Percentiles rank a stretch among this genome's conserved stretches.
Conservation (phyloP, 257 asterid genomes). For the Solanum chmielewskii region DNA sequence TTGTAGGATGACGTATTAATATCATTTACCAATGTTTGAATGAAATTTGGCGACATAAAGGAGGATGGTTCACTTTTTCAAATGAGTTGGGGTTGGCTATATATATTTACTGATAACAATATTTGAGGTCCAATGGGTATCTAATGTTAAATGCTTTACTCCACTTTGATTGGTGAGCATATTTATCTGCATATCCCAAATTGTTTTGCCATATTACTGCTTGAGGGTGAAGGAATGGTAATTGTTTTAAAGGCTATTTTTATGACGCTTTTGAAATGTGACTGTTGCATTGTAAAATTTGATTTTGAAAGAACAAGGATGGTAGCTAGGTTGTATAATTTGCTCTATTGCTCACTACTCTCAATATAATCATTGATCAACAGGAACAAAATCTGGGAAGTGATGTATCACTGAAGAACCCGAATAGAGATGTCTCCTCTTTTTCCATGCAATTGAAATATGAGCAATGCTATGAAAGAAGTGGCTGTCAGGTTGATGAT, state of each 20-base stretch:
- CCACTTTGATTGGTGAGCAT: background rate
- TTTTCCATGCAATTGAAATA: slow-evolving; percentile 78
- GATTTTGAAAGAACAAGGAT: background rate
- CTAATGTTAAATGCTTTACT: background rate
- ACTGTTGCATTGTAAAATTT: background rate
- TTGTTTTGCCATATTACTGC: background rate
- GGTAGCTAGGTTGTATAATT: background rate
- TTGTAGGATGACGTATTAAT: background rate
- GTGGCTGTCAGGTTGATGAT: background rate
- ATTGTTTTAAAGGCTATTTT: too few relatives aligned
- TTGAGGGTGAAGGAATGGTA: background rate
- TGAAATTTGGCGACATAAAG: background rate
- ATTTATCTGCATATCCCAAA: background rate
- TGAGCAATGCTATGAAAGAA: slow-evolving; percentile 14
- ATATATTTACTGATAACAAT: background rate
- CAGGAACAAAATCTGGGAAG: slow-evolving; percentile 85
- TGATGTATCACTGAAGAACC: slow-evolving; percentile 65
- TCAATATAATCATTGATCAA: background rate
- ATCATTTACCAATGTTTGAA: background rate
- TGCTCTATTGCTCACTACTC: background rate
- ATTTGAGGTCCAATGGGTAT: background rate
- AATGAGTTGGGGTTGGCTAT: background rate
- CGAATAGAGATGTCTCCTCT: slow-evolving; percentile 68
- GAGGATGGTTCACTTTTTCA: background rate
- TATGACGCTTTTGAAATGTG: background rate